Base-by-base conservation (phyloP, 2,329 filamentous ascomycete species). In the Colletotrichum sp. region DNA sequence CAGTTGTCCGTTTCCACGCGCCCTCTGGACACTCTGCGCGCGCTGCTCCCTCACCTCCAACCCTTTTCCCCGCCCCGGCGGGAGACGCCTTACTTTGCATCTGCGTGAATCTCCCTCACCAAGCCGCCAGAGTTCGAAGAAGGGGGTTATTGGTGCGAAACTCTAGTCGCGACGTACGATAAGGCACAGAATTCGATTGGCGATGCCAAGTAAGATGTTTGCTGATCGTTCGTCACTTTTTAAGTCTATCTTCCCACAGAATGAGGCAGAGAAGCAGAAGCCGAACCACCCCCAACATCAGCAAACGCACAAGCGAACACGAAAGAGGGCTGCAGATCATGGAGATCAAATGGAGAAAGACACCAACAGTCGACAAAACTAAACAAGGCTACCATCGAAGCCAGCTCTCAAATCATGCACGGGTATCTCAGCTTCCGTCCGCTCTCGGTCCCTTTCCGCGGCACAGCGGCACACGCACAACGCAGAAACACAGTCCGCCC, bases 401-500 rank as follows among this genome's bases (percentile, higher is more conserved):
- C 13, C 55, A 25, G 25, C 28, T 30, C 39, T 68, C 70, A 56
- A 65, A 48, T 68, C 64, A 58, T 68, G 64, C 62, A 66, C 73
- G 73, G 73, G 62, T 73, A 73, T 75, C 56, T 73, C 70, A 73
- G 28, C 70, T 68, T 75, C 70, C 70, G 73, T 62, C 70, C 39
- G 28, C 64, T 73, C 73, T 68, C 32, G 43, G 25, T 39, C 43
- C 64, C 52, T 56, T 30, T 30, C 28, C 55, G 66, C 55, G 39
- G 60, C 16, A 56, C 52, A 68, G 58, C 56, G 13, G 55, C 66
- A 70, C 27, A 34, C 43, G 39, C 62, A 64, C 66, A 34, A 18
- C n/a, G 8, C 66, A 68, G 39, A 68, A 32, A 58, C 43, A 66
- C 43, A 55, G 55, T 12, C 55, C 55, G 27, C 55, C 15, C 27